phyloP scores from a whole-genome alignment of 2,329 filamentous ascomycete species.

The Monosporascus cannonballus region DNA sequence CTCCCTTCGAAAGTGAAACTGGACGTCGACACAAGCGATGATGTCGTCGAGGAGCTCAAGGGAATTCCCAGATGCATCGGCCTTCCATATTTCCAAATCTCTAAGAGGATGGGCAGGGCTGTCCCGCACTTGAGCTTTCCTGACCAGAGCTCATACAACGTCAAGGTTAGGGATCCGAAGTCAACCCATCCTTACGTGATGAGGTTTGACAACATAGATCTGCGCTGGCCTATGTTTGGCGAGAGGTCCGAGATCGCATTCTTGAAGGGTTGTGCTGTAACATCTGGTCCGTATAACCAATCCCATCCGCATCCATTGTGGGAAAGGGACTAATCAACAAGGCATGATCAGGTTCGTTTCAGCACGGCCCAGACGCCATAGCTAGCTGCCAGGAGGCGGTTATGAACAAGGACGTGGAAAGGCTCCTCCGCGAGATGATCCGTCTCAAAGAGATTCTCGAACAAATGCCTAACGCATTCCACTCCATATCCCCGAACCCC shows the following conservation, averaged over 20 bases:
- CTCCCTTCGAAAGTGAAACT: constrained; percentile 22
- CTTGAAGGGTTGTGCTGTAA: constrained; percentile 43
- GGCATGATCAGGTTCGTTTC: constrained; percentile 26
- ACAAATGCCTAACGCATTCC: constrained; percentile 47
- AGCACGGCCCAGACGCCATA: constrained; percentile 45
- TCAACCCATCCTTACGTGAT: constrained; percentile 44
- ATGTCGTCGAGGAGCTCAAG: constrained; percentile 42
- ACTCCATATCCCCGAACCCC: constrained; percentile 47
- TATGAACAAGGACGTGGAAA: constrained; percentile 46
- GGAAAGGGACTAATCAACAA: too few species aligned
- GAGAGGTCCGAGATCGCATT: constrained; percentile 46
- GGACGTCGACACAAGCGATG: constrained; percentile 40
- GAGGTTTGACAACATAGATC: constrained; percentile 46
- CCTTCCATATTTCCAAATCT: constrained; percentile 44
- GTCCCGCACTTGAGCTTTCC: constrained; percentile 47
- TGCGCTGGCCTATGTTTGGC: constrained; percentile 49
- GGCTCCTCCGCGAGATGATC: constrained; percentile 43
- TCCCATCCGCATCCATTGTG: too few species aligned
- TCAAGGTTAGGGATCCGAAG: constrained; percentile 41
- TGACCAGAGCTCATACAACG: constrained; percentile 48
- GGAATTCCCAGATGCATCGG: constrained; percentile 44
- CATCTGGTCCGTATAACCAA: constrained; percentile 26
- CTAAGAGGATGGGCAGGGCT: constrained; percentile 43
- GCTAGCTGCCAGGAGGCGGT: constrained; percentile 48
- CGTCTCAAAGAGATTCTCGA: constrained; percentile 47